Conservation (phyloP, 129 eudicot species). For the Chrysanthemum makinoi region DNA sequence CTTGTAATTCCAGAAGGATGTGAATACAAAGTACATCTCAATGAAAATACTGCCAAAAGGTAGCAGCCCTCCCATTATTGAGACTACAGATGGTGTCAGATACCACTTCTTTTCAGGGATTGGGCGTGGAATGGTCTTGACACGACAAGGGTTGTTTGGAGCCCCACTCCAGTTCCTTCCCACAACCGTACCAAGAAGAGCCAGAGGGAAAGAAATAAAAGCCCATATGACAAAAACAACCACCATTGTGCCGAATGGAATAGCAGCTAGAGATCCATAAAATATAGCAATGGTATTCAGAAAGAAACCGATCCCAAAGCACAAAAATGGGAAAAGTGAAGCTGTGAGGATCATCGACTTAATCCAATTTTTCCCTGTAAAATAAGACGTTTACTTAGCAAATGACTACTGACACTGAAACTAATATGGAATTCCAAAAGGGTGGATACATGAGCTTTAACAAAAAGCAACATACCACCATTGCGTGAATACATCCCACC, state of each 20-base stretch:
- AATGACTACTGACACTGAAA: no score
- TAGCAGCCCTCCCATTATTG: slow-evolving; percentile 79
- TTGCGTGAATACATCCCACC: slow-evolving; percentile 85
- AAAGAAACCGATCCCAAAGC: slow-evolving; percentile 63
- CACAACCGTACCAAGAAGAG: slow-evolving; percentile 84
- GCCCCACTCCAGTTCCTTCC: slow-evolving; percentile 92
- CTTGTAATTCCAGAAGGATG: slow-evolving; percentile 94
- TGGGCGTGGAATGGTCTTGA: slow-evolving; percentile 87
- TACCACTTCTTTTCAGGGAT: slow-evolving; percentile 93
- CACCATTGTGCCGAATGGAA: slow-evolving; percentile 68
- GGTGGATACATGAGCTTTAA: not conserved
- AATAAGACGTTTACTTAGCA: no score
- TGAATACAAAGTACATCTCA: slow-evolving; percentile 90
- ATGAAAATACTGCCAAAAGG: slow-evolving; percentile 87
- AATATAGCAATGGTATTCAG: slow-evolving; percentile 62
- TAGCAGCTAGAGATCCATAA: slow-evolving; percentile 67
- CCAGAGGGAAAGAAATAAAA: slow-evolving; percentile 71
- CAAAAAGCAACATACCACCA: slow-evolving; percentile 53
- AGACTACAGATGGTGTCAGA: slow-evolving; percentile 71
- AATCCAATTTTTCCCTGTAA: slow-evolving; percentile 62
- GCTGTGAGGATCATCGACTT: slow-evolving; percentile 70
- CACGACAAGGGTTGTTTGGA: slow-evolving; percentile 89
- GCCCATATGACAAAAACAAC: slow-evolving; percentile 70
- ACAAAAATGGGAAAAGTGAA: slow-evolving; percentile 62
- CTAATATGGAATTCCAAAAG: not conserved